Conservation (phyloP, 2,329 filamentous ascomycete species). For the Seiridium unicorne region DNA sequence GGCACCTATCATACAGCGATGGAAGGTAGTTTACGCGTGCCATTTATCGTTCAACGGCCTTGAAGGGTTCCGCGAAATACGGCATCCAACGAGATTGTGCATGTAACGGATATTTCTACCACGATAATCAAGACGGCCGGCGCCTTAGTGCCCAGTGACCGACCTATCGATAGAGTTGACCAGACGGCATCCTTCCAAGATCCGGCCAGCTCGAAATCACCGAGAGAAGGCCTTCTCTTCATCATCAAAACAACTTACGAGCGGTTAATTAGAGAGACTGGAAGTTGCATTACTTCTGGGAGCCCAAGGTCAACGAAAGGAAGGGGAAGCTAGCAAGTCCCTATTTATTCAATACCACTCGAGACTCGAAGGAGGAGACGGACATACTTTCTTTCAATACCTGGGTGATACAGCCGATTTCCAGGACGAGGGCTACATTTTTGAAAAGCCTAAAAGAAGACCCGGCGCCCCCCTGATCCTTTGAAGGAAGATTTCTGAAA, state of each 20-base stretch:
- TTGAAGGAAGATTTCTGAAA: not conserved
- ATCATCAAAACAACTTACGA: constrained; percentile 33
- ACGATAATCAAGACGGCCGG: constrained; percentile 25
- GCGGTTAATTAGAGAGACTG: constrained; percentile 33
- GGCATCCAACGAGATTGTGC: constrained; percentile 29
- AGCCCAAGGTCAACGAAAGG: constrained; percentile 29
- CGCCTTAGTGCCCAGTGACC: not conserved
- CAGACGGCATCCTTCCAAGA: constrained; percentile 24
- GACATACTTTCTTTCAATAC: not conserved
- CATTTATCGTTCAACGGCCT: constrained; percentile 33
- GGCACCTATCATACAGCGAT: constrained; percentile 35
- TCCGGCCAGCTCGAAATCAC: constrained; percentile 15
- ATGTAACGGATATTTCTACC: constrained; percentile 31
- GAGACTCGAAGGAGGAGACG: not conserved
- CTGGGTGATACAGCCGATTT: not conserved
- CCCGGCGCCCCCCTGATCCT: not conserved
- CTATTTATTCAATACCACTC: not conserved
- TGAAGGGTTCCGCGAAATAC: constrained; percentile 22
- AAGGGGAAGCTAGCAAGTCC: not conserved
- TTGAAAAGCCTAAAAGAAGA: not conserved
- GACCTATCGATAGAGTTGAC: constrained; percentile 25
- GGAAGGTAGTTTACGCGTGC: constrained; percentile 33
- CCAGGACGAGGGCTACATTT: not conserved
- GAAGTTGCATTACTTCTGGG: constrained; percentile 33
- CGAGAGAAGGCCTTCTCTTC: constrained; percentile 27